These are phyloP conservation scores for Ganoderma resinaceum DNA, from an alignment of 1,284 basidiomycete species.

Conservation along the genomic window DNA sequence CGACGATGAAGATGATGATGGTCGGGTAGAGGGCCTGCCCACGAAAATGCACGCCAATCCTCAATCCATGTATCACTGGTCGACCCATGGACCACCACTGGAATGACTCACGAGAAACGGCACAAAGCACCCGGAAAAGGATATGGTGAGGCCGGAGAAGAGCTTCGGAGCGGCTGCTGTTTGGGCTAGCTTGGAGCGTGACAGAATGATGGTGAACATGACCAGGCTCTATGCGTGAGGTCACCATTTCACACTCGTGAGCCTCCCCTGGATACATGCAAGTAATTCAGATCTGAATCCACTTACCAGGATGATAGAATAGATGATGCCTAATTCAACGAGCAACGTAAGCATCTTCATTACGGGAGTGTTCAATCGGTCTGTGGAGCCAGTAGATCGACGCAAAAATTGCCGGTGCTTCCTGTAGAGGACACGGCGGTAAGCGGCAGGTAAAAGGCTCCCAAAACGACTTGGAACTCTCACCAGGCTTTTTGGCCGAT, in stretches of 20 bases:
- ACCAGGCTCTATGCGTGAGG: background rate
- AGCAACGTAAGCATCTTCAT: background rate
- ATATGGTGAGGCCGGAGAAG: background rate
- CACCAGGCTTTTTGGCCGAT: background rate
- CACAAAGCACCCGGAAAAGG: background rate
- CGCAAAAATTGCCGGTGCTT: background rate
- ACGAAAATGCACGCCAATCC: background rate
- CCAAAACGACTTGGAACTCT: background rate
- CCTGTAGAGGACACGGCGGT: background rate
- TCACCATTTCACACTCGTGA: background rate
- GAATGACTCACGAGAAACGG: background rate
- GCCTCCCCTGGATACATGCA: background rate
- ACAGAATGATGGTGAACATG: background rate
- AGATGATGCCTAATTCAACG: background rate
- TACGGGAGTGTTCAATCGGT: background rate
- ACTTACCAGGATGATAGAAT: background rate
- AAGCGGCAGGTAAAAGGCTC: background rate
- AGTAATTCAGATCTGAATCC: background rate
- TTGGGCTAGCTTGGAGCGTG: background rate
- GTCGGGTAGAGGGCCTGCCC: background rate
- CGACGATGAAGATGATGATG: background rate
- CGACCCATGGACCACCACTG: too few species aligned
- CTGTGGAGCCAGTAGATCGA: background rate
- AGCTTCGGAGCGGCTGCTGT: background rate
- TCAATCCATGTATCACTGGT: background rate